phyloP scores from a whole-genome alignment of 805 yeast species.

The Wickerhamiella domercqiae region DNA sequence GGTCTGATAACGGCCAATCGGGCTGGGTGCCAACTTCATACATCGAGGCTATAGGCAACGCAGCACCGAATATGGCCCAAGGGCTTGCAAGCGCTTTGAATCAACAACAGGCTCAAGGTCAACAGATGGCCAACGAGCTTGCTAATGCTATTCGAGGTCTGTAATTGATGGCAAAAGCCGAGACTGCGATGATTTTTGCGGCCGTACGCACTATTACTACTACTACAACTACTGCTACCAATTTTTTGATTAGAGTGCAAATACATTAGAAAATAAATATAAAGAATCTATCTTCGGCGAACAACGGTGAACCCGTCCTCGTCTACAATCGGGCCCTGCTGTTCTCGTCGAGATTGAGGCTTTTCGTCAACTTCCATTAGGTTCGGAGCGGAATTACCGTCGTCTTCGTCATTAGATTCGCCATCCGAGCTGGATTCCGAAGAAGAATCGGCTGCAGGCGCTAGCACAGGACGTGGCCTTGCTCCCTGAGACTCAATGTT shows the following conservation, averaged over 20 bases:
- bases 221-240: neutral
- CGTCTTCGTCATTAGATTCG: conserved; percentile 28
- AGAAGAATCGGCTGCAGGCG: conserved; percentile 32
- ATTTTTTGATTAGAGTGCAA: neutral
- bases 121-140: conserved; percentile 16
- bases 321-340: conserved; percentile 74
- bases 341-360: conserved; percentile 29
- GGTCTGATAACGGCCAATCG: conserved; percentile 58
- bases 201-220: neutral
- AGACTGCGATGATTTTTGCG: too few relatives aligned
- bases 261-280: neutral
- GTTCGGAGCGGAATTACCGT: conserved; percentile 26
- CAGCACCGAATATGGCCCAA: conserved; percentile 11
- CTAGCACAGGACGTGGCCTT: conserved; percentile 23
- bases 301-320: conserved; percentile 93
- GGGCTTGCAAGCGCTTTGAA: conserved; percentile 16
- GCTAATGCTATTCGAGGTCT: conserved; percentile 14
- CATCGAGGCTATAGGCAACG: conserved; percentile 28
- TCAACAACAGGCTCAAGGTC: conserved; percentile 17
- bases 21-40: conserved; percentile 99
- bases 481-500: neutral
- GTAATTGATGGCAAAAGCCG: too few relatives aligned
- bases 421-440: conserved; percentile 33
- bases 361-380: conserved; percentile 24
- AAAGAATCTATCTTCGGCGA: conserved; percentile 20